Base-by-base conservation (phyloP, 2,329 filamentous ascomycete genomes). In the Thielaviopsis ethacetica region DNA sequence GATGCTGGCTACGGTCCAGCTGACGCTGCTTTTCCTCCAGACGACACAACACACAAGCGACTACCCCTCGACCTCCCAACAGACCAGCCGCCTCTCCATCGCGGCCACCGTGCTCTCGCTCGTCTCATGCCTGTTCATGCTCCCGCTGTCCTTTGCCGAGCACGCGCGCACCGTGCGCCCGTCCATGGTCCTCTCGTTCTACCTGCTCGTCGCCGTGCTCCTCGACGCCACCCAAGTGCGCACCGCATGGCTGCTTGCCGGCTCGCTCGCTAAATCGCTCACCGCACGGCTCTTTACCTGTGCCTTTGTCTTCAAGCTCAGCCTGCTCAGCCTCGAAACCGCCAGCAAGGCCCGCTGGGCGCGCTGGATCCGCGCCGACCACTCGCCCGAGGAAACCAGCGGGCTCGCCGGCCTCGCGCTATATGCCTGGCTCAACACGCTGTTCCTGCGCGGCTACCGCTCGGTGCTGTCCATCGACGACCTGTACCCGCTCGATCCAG, bases 181-280 rank as follows among this genome's bases (percentile, higher is more conserved):
- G 0, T 78, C 75, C 0, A 65, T 72, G 0, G 57, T 78, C 2
- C 64, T 79, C 13, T 70, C 65, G 17, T 61, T 64, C 12, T 78
- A 73, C 55, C 61, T 78, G 3, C 62, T 72, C 10, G 44, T 76
- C 2, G 73, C 72, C 1, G 62, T 75, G 0, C 63, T 78, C 1
- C 68, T 77, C 24, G 76, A 79, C 44, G 64, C 70, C 2, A 69
- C 69, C 0, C 72, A 73, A 60, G 66, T 67, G 0, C 68, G 76
- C 9, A 77, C 75, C 0, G 61, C 73, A 2, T 77, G 72, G 68
- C 66, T 77, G 34, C 61, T 65, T 52, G 64, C 64, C 54, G 38
- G 52, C 9, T 63, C 53, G 6, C 2, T 60, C 62, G 10, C n/a
- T n/a, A n/a, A n/a, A n/a, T 50, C 44, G 15, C 62, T 65, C 5